These are phyloP conservation scores for Phytophthora multivora DNA, from an alignment of 352 stramenopile species.

Conservation along the genomic window DNA sequence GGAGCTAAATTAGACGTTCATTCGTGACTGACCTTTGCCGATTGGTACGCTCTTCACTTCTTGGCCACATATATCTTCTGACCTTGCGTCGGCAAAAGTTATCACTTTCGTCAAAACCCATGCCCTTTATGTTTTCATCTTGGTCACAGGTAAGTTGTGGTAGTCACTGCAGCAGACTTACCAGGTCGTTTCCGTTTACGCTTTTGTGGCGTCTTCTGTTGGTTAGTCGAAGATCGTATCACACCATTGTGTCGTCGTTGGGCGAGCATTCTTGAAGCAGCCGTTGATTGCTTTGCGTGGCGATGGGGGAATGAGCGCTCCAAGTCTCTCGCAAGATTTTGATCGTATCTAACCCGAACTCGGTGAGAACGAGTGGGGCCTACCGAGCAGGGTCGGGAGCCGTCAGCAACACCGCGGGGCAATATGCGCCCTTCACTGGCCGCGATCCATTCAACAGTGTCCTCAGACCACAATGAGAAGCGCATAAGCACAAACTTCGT, in stretches of 20 bases:
- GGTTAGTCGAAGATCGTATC: constrained; percentile 16
- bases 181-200: constrained; percentile 39
- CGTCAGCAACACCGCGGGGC: constrained; percentile 66
- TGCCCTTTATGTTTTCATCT: constrained; percentile 13
- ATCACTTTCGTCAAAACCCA: constrained; percentile 6
- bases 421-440: constrained; percentile 73
- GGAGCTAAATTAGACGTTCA: constrained; percentile 34
- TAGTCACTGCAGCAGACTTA: constrained; percentile 24
- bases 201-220: constrained; percentile 39
- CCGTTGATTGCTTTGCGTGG: constrained; percentile 36
- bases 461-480: constrained; percentile 62
- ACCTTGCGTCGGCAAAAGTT: constrained; percentile 7
- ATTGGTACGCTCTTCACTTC: constrained; percentile 22
- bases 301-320: constrained; percentile 58
- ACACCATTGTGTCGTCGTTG: constrained; percentile 14
- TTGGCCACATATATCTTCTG: constrained; percentile 1
- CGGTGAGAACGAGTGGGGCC: constrained; percentile 44
- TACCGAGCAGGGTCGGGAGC: constrained; percentile 47
- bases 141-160: constrained; percentile 15
- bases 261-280: constrained; percentile 24
- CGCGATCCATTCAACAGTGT: constrained; percentile 72
- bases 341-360: constrained; percentile 51
- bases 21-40: constrained; percentile 17
- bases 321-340: constrained; percentile 50
- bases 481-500: constrained; percentile 74